Base-by-base conservation (phyloP, 2,329 filamentous ascomycete genomes). In the Akanthomyces muscarius region DNA sequence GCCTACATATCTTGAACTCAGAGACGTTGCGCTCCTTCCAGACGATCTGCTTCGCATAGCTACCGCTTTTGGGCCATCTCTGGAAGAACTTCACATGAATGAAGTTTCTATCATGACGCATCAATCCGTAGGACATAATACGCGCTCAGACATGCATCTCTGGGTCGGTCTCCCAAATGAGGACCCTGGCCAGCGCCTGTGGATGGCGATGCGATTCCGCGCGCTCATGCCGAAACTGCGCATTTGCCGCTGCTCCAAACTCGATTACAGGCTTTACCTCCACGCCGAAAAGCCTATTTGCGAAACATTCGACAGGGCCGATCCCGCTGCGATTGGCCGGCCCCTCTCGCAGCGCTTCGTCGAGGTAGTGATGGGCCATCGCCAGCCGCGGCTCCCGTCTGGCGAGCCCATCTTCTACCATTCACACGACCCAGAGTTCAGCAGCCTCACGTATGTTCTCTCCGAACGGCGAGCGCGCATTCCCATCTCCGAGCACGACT, bases 151-250 rank as follows among this genome's bases (percentile, higher is more conserved):
- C 56, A 72, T 74, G 63, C 69, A 74, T 6, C 73, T 81, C 23
- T 82, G 80, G 80, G 70, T 81, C 53, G 80, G 80, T 16, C 54
- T 80, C 11, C 79, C 79, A 7, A 81, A 81, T 64, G 68, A 73
- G 42, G 72, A 73, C 0, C 78, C 79, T 0, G 65, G 65, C 4
- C 68, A 71, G 16, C 70, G 76, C 58, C 66, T 68, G 18, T 81
- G 79, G 79, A 71, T 81, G 30, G 79, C 79, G 42, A 77, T 76
- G 68, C 68, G 70, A 2, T 63, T 82, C 60, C 76, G 79, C 52
- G 71, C 73, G 54, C 69, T 72, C 16, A 61, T 72, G 18, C 71
- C 72, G 1, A 68, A 72, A 3, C 71, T 82, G 33, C 73, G 73
- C 45, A 70, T 77, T 51, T 81, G 78, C 66, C 77, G 78, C 45